These are phyloP conservation scores for Candida pseudoglaebosa DNA, from an alignment of 805 yeast species.

Conservation along the genomic window DNA sequence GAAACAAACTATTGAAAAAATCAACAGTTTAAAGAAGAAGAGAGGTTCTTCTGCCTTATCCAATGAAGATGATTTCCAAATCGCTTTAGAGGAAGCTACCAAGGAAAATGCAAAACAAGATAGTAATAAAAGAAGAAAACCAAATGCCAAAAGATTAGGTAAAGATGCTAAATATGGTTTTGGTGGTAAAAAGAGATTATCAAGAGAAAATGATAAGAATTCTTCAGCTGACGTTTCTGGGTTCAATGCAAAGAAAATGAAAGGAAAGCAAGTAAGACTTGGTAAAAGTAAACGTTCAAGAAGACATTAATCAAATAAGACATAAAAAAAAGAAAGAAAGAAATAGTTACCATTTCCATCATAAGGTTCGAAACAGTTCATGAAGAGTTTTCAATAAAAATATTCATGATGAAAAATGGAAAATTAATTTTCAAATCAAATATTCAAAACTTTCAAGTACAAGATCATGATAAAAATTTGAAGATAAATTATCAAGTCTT, in stretches of 20 bases:
- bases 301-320: conserved; percentile 16
- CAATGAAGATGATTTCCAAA: conserved; percentile 71
- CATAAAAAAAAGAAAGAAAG: neutral
- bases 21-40: conserved; percentile 87
- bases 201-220: conserved; percentile 67
- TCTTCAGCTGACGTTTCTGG: conserved; percentile 66
- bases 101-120: conserved; percentile 24
- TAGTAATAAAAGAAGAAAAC: conserved; percentile 49
- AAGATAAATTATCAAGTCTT: too few relatives aligned
- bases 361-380: too few relatives aligned
- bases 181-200: conserved; percentile 76
- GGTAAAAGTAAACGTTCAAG: conserved; percentile 40
- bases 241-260: conserved; percentile 53
- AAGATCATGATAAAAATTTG: too few relatives aligned
- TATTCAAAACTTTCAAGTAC: too few relatives aligned
- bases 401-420: too few relatives aligned
- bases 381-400: too few relatives aligned
- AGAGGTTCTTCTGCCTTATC: conserved; percentile 71
- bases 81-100: conserved; percentile 91
- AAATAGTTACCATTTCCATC: too few relatives aligned
- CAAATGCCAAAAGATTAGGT: conserved; percentile 63
- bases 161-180: conserved; percentile 71
- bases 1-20: conserved; percentile 83
- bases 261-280: conserved; percentile 33
- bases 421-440: too few relatives aligned